Evolutionary conservation across 768 basidiomycete genomes (phyloP).

Genomic region (Lactifluus piperatus): DNA sequence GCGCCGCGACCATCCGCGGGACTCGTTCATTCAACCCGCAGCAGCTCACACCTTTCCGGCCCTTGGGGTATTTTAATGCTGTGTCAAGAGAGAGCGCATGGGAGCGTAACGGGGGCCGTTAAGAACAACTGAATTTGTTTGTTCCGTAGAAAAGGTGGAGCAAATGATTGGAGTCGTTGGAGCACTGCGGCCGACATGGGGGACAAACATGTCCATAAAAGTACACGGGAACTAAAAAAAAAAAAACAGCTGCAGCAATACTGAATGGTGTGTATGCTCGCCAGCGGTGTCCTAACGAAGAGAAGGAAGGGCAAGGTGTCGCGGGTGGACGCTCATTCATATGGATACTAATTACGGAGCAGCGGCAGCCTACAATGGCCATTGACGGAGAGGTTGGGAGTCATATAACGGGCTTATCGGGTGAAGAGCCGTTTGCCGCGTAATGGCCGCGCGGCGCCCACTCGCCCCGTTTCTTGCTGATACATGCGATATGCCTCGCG

Average conservation of each 20-base stretch:
- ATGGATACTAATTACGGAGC: neutral
- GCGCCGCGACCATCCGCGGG: neutral
- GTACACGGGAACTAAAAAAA: neutral
- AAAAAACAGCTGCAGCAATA: neutral
- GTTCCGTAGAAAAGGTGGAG: neutral
- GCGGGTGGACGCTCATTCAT: neutral
- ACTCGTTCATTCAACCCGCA: neutral
- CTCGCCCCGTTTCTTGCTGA: slow-evolving; percentile 69
- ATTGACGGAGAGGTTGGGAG: neutral
- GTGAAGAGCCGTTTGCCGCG: slow-evolving; percentile 62
- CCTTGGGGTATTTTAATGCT: neutral
- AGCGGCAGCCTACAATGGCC: neutral
- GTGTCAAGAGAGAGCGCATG: neutral
- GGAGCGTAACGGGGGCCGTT: neutral
- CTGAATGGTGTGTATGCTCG: neutral
- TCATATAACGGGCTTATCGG: slow-evolving; percentile 14
- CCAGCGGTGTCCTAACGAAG: neutral
- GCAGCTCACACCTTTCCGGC: neutral
- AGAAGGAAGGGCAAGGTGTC: too few species aligned
- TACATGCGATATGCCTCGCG: slow-evolving; percentile 85
- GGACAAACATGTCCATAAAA: slow-evolving; percentile 1
- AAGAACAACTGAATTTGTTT: neutral
- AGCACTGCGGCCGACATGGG: neutral
- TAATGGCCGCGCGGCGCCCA: slow-evolving; percentile 68
- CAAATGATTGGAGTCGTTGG: too few species aligned